Conservation (phyloP, 305 asterid species). For the Vinca major region DNA sequence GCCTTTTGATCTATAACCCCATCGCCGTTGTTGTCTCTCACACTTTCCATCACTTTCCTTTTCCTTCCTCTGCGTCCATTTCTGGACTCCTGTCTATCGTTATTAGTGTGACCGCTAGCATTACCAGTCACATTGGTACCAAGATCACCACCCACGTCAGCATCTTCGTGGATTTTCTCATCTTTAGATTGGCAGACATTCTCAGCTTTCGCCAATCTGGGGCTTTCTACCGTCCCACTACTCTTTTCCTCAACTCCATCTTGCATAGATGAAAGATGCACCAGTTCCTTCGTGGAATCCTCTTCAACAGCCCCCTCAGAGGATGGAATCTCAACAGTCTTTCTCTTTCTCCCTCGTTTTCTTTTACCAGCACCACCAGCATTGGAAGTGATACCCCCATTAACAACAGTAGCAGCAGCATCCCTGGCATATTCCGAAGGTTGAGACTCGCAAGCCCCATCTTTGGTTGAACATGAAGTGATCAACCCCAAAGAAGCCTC, state of each 20-base stretch:
- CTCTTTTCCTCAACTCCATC: not conserved
- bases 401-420: conserved; percentile 6
- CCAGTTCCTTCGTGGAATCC: not conserved
- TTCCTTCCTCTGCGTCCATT: conserved; percentile 22
- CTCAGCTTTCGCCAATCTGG: not conserved
- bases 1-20: conserved; percentile 28
- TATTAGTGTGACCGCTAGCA: not conserved
- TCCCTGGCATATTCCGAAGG: not conserved
- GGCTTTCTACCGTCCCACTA: not conserved
- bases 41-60: conserved; percentile 16
- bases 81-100: not conserved
- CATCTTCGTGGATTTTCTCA: not conserved
- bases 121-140: not conserved
- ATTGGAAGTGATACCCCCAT: not conserved
- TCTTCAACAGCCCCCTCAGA: not conserved
- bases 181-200: conserved; percentile 3
- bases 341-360: conserved; percentile 5
- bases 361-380: not conserved
- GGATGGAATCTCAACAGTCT: conserved; percentile 1
- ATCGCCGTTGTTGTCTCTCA: not conserved
- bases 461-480: not conserved
- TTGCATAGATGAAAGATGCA: not conserved
- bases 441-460: conserved; percentile 3
- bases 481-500: not conserved
- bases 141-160: not conserved